phyloP scores from a whole-genome alignment of 1,284 basidiomycete genomes.

The Pholiota adiposa region DNA sequence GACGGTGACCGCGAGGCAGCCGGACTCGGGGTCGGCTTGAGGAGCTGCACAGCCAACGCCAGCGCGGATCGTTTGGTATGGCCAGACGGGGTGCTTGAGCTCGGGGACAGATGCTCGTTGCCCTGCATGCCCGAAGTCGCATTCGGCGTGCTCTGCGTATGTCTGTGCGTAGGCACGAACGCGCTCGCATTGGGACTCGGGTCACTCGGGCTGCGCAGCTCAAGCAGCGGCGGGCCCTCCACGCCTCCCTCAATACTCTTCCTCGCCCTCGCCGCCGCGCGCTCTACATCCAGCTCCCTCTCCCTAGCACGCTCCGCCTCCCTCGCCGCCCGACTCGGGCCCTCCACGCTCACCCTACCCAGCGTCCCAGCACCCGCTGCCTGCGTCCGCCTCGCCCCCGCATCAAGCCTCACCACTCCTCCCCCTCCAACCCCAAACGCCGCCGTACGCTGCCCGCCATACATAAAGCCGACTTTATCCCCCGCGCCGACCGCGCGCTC shows the following conservation, averaged over 20 bases:
- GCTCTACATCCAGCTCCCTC: background rate
- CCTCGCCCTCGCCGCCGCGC: conserved; percentile 18
- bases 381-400: background rate
- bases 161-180: background rate
- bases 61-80: conserved; percentile 28
- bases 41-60: conserved; percentile 33
- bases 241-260: conserved; percentile 17
- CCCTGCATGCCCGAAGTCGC: background rate
- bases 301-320: conserved; percentile 15
- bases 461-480: conserved; percentile 43
- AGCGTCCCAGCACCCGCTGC: background rate
- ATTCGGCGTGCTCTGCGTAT: conserved; percentile 1
- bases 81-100: conserved; percentile 6
- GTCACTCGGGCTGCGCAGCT: conserved; percentile 10
- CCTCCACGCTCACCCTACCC: conserved; percentile 1
- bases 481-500: conserved; percentile 73
- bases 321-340: background rate
- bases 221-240: conserved; percentile 11
- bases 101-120: background rate
- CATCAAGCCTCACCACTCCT: conserved; percentile 18
- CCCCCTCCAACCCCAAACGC: conserved; percentile 29
- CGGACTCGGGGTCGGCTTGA: conserved; percentile 32
- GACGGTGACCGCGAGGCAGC: conserved; percentile 8
- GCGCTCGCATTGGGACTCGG: background rate
- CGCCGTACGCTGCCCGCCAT: conserved; percentile 20